phyloP scores from a whole-genome alignment of 108 stramenopile genomes.

The Pseudonitzschia multiseries region DNA sequence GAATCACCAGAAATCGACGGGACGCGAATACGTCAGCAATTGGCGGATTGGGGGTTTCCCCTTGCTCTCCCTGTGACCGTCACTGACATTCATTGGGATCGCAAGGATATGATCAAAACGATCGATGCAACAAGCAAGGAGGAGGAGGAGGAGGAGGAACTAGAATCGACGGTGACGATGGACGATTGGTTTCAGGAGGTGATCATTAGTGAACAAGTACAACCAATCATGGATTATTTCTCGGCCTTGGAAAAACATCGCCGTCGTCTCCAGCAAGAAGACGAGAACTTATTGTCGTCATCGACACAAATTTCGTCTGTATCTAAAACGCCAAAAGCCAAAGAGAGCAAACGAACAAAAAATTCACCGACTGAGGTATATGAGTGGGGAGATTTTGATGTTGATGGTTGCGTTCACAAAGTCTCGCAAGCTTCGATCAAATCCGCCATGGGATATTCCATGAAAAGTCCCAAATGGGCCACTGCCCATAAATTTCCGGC shows the following conservation, averaged over 20 bases:
- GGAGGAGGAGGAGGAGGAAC: neutral
- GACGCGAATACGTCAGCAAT: constrained; percentile 33
- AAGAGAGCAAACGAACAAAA: constrained; percentile 1
- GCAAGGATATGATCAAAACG: neutral
- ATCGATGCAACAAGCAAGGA: neutral
- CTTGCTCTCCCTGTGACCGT: constrained; percentile 49
- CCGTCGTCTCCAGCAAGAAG: constrained; percentile 15
- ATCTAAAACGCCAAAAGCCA: neutral
- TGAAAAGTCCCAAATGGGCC: constrained; percentile 87
- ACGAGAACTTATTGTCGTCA: neutral
- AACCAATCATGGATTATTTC: constrained; percentile 51
- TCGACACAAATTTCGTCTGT: neutral
- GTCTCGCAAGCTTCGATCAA: constrained; percentile 52
- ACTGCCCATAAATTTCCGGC: constrained; percentile 92
- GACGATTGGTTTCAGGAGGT: constrained; percentile 11
- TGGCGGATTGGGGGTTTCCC: constrained; percentile 61
- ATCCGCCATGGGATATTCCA: constrained; percentile 62
- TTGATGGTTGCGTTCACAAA: constrained; percentile 95
- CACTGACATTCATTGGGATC: constrained; percentile 33
- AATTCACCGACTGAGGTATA: constrained; percentile 9
- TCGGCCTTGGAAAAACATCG: constrained; percentile 46
- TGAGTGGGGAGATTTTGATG: constrained; percentile 65
- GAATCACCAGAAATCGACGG: constrained; percentile 20
- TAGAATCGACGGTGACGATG: neutral
- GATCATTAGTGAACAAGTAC: constrained; percentile 15